Evolutionary conservation across 164 flowering plant species (phyloP).

Genomic region (Liriodendron chinense): DNA sequence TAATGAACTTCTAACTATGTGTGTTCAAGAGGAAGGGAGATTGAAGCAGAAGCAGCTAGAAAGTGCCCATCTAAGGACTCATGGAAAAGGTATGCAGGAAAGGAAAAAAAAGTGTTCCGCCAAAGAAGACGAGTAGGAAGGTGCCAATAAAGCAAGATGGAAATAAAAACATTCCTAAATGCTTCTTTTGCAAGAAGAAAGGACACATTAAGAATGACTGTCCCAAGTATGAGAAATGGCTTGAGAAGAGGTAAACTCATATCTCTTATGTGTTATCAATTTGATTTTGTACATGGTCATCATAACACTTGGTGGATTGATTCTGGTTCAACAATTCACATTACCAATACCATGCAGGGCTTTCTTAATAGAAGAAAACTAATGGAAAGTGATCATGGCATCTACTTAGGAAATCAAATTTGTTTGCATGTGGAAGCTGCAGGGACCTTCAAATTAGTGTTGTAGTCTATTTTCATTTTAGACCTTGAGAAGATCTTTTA

Average conservation of each 20-base stretch:
- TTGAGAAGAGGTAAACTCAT: slow-evolving; percentile 2
- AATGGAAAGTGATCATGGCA: not conserved
- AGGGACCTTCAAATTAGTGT: not conserved
- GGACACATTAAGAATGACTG: slow-evolving; percentile 1
- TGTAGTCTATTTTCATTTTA: not conserved
- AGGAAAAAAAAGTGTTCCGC: not conserved
- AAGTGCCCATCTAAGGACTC: not conserved
- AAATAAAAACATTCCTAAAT: not conserved
- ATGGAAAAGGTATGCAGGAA: not conserved
- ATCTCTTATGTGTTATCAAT: not conserved
- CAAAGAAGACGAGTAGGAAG: not conserved
- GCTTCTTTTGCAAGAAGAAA: not conserved
- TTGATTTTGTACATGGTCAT: not conserved
- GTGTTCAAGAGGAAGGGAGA: too few relatives aligned
- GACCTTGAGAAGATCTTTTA: not conserved
- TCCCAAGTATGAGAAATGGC: slow-evolving; percentile 1
- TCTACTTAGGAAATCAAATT: too few relatives aligned
- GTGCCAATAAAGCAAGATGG: not conserved
- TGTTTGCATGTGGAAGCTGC: not conserved
- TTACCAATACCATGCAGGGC: not conserved
- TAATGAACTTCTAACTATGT: too few relatives aligned
- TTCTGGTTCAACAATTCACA: not conserved
- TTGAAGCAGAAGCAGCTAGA: not conserved
- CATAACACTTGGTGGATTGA: slow-evolving; percentile 9
- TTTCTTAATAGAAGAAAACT: not conserved